A percentile compares a stretch with the other conserved stretches of the same genome.
phyloP scores from a whole-genome alignment of 495 filamentous ascomycete genomes.

The Thermochaetoides thermophila region DNA sequence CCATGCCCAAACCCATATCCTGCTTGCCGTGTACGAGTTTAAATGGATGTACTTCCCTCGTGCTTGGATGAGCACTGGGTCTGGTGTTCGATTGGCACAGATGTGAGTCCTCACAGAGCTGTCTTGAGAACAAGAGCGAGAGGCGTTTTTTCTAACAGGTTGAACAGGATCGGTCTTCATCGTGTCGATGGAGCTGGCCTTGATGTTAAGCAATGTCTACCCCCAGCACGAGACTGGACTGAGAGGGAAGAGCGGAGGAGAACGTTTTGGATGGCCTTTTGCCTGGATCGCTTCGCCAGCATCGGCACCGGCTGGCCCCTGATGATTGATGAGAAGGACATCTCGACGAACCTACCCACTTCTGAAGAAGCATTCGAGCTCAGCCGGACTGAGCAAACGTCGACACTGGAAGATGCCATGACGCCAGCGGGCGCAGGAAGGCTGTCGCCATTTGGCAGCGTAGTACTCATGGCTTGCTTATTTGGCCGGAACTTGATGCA shows the following conservation, averaged over 20 bases:
- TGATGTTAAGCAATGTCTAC: slow-evolving; percentile 84
- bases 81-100: slow-evolving; percentile 57
- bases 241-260: slow-evolving; percentile 82
- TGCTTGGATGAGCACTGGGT: slow-evolving; percentile 85
- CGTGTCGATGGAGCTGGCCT: slow-evolving; percentile 72
- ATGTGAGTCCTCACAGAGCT: slow-evolving; percentile 37
- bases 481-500: slow-evolving; percentile 93
- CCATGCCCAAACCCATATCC: slow-evolving; percentile 66
- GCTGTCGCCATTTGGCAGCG: slow-evolving; percentile 65
- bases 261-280: slow-evolving; percentile 92
- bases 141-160: slow-evolving; percentile 3
- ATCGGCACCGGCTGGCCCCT: slow-evolving; percentile 98
- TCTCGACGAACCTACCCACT: slow-evolving; percentile 71
- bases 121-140: neutral
- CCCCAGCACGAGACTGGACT: slow-evolving; percentile 79
- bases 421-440: slow-evolving; percentile 52
- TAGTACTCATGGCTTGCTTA: slow-evolving; percentile 70
- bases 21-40: slow-evolving; percentile 79
- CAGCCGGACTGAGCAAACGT: slow-evolving; percentile 55
- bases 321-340: slow-evolving; percentile 82
- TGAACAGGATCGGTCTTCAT: slow-evolving; percentile 62
- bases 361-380: slow-evolving; percentile 78
- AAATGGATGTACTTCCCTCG: slow-evolving; percentile 96
- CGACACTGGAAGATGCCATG: slow-evolving; percentile 57
- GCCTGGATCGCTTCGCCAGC: slow-evolving; percentile 80